A percentile compares a stretch with the other conserved stretches of the same genome.
These are phyloP conservation scores for Ceratocystis lukuohia DNA, from an alignment of 2,329 filamentous ascomycete genomes.

Conservation along the genomic window DNA sequence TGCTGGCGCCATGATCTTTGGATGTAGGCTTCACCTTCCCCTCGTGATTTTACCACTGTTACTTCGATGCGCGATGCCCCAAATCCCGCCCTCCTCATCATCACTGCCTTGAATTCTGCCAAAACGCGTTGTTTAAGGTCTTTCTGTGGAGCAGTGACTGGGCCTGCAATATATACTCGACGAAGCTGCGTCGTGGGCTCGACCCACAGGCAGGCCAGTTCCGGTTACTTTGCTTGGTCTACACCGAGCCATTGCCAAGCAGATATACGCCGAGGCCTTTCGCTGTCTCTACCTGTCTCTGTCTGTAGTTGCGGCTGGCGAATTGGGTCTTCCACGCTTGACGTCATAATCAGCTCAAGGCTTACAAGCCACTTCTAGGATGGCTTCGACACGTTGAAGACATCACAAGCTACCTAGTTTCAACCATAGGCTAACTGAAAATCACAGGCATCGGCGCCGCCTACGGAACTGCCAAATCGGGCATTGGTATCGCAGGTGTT, in stretches of 20 bases:
- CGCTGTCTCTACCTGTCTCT: not conserved
- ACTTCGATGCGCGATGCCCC: not conserved
- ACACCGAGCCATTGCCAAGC: not conserved
- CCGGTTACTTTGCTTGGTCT: not conserved
- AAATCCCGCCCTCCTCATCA: not conserved
- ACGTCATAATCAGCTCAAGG: not conserved
- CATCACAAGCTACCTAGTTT: not conserved
- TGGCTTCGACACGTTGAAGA: not conserved
- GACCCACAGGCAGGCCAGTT: not conserved
- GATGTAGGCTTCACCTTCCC: constrained; percentile 43
- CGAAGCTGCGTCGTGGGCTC: not conserved
- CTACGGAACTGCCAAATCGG: constrained; percentile 78
- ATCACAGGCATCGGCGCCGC: constrained; percentile 54
- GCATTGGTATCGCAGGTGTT: constrained; percentile 75
- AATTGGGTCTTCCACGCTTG: not conserved
- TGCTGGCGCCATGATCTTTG: constrained; percentile 70
- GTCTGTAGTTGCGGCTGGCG: not conserved
- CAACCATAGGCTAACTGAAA: constrained; percentile 8
- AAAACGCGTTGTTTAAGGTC: not conserved
- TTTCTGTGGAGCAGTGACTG: not conserved
- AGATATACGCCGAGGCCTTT: not conserved
- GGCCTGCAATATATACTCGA: not conserved
- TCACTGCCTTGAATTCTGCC: not conserved
- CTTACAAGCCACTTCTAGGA: not conserved
- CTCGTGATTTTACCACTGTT: constrained; percentile 13